A percentile compares a stretch with the other conserved stretches of the same genome.
Conservation (phyloP, 2,329 filamentous ascomycete genomes). For the Aphanocladium album region DNA sequence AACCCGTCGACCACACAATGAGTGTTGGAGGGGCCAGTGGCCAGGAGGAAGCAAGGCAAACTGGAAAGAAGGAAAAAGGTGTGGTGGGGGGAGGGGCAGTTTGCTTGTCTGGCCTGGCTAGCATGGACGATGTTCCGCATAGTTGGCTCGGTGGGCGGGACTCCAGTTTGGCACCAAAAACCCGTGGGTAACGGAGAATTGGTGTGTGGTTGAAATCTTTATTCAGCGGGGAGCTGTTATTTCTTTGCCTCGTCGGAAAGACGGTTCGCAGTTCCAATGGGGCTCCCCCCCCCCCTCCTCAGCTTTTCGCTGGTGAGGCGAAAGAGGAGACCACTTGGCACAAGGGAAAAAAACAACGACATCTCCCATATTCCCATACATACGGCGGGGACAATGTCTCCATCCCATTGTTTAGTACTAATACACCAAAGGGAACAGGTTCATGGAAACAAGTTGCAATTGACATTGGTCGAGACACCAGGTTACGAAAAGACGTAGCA, state of each 20-base stretch:
- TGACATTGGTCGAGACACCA: no score
- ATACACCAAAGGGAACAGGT: no score
- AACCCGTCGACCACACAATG: no score
- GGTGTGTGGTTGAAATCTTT: slow-evolving; percentile 6
- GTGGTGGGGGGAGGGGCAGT: not conserved
- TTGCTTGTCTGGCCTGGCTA: not conserved
- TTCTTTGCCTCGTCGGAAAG: not conserved
- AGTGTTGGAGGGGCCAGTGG: not conserved
- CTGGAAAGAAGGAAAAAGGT: not conserved
- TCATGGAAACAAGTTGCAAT: no score
- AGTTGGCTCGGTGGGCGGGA: not conserved
- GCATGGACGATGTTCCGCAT: slow-evolving; percentile 7
- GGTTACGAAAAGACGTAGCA: no score
- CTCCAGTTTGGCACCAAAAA: not conserved
- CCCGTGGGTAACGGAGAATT: not conserved
- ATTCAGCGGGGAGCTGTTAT: slow-evolving; percentile 11
- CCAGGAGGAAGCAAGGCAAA: not conserved
- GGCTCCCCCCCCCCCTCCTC: not conserved
- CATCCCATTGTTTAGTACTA: no score
- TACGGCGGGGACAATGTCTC: no score
- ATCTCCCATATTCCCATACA: no score
- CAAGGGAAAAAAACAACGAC: not conserved
- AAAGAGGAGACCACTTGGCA: not conserved
- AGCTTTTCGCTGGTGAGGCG: slow-evolving; percentile 2
- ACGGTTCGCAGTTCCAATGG: not conserved